Base-by-base conservation (phyloP, 2,329 filamentous ascomycete species). In the Pseudophaeomoniella oleicola region DNA sequence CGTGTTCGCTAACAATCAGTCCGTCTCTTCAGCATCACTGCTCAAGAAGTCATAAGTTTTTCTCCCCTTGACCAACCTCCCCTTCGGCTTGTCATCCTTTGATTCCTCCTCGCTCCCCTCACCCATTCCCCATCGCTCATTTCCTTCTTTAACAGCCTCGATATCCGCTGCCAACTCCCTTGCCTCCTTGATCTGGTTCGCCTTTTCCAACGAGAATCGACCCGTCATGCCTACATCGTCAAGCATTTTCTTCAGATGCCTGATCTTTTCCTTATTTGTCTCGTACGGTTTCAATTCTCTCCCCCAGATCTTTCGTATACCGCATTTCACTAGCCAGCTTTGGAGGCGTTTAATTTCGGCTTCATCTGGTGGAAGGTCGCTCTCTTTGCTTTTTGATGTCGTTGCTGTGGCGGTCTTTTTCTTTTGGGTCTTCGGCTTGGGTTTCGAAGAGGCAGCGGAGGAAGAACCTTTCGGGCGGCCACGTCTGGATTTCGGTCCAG, bases 251-350 rank as follows among this genome's bases (percentile, higher is more conserved):
- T 75, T 83, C 5, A 98, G 67, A 53, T 94, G 84, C 36, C 68
- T 69, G 42, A 94, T 83, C 64, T 94, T 94, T 35, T 75, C 83
- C 42, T 76, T 80, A 3, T 70, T 54, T 16, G 87, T 81, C 38
- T 78, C 72, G 49, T 73, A 86, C 37, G 75, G 66, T 54, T 83
- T 83, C 17, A 98, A 69, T 57, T 94, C 85, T 44, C 80, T 76
- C 35, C 72, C 73, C 88, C 90, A 98, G 42, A 94, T 72, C 54
- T 94, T 96, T 37, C 85, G 80, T 38, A 94, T 75, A 18, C 88
- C 88, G 50, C 88, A 98, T 58, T 94, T 94, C 32, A 79, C 62
- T 4, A 98, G 71, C 57, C 88, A 85, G 5, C 76, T 73, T 59
- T 96, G 88, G 3, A 96, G 66, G 34, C 78, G 81, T 57, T 94